Percentiles rank a stretch among this genome's conserved stretches.
phyloP scores from a whole-genome alignment of 257 asterid genomes.

The Lycium ferocissimum region DNA sequence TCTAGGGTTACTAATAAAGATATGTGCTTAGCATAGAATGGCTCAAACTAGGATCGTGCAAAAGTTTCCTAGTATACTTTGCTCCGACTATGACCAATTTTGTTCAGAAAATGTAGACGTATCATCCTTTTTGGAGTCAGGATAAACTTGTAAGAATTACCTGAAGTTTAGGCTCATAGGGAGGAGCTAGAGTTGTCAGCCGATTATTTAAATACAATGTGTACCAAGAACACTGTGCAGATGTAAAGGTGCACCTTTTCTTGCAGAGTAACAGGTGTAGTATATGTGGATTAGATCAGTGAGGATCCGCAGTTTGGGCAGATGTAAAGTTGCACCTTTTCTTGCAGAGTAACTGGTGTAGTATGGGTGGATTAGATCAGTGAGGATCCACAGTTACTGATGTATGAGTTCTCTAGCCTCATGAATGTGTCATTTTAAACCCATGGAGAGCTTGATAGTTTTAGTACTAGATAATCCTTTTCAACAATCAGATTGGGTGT shows the following conservation, averaged over 20 bases:
- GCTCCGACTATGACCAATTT: neutral
- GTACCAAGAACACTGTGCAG: neutral
- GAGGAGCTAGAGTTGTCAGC: neutral
- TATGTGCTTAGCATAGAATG: neutral
- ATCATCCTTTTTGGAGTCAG: neutral
- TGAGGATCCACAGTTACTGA: neutral
- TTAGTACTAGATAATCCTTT: neutral
- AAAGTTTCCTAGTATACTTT: neutral
- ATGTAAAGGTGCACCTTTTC: neutral
- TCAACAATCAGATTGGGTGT: too few relatives aligned
- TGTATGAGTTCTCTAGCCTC: neutral
- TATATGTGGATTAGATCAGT: neutral
- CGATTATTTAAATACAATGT: neutral
- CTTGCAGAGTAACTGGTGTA: neutral
- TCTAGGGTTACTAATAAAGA: neutral
- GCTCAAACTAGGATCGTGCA: neutral
- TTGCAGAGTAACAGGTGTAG: neutral
- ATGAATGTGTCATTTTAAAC: too few relatives aligned
- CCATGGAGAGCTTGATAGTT: conserved; percentile 10
- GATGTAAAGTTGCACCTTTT: neutral
- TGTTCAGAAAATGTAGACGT: neutral
- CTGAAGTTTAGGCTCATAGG: conserved; percentile 3
- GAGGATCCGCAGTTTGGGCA: neutral
- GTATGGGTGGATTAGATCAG: neutral
- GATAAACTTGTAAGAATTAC: neutral